These are phyloP conservation scores for Talaromyces sp. DNA, from an alignment of 2,329 filamentous ascomycete genomes.

Conservation along the genomic window DNA sequence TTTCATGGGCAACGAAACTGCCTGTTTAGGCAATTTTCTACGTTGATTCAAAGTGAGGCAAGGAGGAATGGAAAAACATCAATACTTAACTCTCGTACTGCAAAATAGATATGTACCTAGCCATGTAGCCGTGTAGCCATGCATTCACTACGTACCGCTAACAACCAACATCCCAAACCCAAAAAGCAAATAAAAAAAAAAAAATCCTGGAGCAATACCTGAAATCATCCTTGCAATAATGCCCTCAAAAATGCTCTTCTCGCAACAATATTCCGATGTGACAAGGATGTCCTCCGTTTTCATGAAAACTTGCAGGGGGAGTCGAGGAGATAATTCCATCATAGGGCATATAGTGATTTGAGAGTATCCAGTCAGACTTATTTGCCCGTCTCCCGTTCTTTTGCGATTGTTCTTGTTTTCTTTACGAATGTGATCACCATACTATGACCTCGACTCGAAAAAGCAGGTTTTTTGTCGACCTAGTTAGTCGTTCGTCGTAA, in stretches of 20 bases:
- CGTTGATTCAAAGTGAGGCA: background rate
- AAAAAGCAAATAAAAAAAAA: background rate
- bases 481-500: background rate
- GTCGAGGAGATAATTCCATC: background rate
- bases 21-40: background rate
- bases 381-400: background rate
- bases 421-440: background rate
- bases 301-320: background rate
- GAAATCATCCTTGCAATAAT: background rate
- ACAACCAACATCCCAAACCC: background rate
- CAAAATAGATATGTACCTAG: background rate
- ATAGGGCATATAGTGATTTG: background rate
- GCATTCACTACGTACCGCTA: background rate
- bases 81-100: background rate
- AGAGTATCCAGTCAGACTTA: background rate
- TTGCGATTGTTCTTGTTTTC: no score
- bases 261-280: background rate
- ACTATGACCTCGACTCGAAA: background rate
- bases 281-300: background rate
- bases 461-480: background rate
- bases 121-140: constrained; percentile 4
- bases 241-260: background rate
- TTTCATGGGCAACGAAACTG: background rate
- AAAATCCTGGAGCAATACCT: background rate
- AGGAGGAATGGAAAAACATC: background rate